Evolutionary conservation across 768 basidiomycete species (phyloP), one percentile per base, ranked within the genome.

Genomic region (Sporobolomyces pararoseus): DNA sequence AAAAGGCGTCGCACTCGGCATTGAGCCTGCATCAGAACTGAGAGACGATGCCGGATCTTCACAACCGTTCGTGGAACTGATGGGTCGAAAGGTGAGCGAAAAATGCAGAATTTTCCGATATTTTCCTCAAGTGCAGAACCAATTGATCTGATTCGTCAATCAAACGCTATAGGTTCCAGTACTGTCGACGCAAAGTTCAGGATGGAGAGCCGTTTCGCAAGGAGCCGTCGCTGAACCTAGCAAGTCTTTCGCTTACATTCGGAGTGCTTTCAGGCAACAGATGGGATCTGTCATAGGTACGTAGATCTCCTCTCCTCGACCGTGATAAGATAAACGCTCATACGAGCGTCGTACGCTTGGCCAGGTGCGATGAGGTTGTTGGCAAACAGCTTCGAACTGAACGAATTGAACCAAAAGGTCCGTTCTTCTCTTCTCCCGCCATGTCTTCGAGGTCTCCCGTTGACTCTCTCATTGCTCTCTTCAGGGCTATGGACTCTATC

Each of bases 151-250:
- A 46, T 57, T 21, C 31, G 53, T 31, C 39, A 44, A 31, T 23
- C 37, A 46, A 46, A 29, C 25, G 39, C 55, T n/a, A 81, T 73
- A 81, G 84, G 83, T 86, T 71, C 89, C 91, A 0, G 85, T 98
- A 17, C 90, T 89, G 75, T 85, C 86, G 75, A 87, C 87, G 2
- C 85, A 85, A 7, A 78, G 79, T 51, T 82, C 84, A 17, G 85
- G 88, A 73, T 96, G 93, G 91, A 86, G 91, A 42, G 95, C 90
- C 3, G 84, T 98, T 19, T 83, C 86, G 7, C 84, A 86, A 49
- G 86, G 87, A 10, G 82, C 83, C 7, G 89, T 90, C 5, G 85
- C 86, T 3, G 80, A 84, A 46, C 92, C 94, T 3, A 82, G 84
- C 55, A 79, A 83, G 46, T 81, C 93, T 3, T 94, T 88, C 77